Conservation (phyloP, 1,284 basidiomycete species). For the Marasmius oreades region DNA sequence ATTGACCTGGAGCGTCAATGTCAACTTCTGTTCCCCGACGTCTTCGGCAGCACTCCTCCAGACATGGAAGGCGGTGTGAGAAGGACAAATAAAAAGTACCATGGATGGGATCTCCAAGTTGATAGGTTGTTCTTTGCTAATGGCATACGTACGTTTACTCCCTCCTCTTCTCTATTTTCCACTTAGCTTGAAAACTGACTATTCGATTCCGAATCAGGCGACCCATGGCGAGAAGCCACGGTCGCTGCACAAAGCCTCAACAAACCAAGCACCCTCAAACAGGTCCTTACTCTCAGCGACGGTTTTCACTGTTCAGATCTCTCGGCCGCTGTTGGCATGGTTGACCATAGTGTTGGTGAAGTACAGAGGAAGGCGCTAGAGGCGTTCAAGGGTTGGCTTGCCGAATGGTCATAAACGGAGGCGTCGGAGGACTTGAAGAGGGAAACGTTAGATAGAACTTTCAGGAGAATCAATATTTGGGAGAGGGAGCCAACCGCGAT, state of each 20-base stretch:
- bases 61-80: conserved; percentile 32
- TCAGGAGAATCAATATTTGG: not conserved
- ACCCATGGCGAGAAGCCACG: conserved; percentile 71
- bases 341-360: conserved; percentile 47
- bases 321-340: conserved; percentile 32
- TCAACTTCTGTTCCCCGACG: conserved; percentile 53
- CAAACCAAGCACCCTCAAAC: conserved; percentile 45
- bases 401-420: conserved; percentile 29
- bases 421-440: not conserved
- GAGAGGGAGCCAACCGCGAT: too few relatives aligned
- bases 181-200: not conserved
- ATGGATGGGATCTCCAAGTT: conserved; percentile 59
- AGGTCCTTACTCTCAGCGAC: conserved; percentile 53
- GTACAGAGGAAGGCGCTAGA: conserved; percentile 48
- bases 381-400: conserved; percentile 50
- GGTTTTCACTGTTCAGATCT: conserved; percentile 72
- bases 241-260: conserved; percentile 53
- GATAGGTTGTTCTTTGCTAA: conserved; percentile 68
- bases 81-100: conserved; percentile 46
- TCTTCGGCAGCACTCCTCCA: conserved; percentile 39
- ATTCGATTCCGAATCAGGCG: conserved; percentile 37
- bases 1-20: conserved; percentile 61
- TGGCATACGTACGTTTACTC: conserved; percentile 49
- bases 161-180: not conserved
- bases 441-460: not conserved